These are phyloP conservation scores for Cladosporium oxysporum DNA, from an alignment of 2,329 filamentous ascomycete species.

Conservation along the genomic window DNA sequence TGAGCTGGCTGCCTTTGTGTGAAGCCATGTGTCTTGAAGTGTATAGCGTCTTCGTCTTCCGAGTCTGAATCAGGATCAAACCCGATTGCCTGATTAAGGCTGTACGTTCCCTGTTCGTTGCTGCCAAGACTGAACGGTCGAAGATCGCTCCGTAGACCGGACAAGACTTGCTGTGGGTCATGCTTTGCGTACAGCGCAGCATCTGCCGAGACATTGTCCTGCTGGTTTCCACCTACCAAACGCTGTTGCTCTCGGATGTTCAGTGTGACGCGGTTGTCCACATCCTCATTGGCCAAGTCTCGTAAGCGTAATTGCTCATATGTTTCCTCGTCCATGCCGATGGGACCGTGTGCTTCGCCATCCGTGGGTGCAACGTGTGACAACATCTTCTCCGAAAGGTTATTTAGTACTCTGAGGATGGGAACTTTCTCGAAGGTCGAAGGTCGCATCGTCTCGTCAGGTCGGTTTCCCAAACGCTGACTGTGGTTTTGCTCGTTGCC, in stretches of 20 bases:
- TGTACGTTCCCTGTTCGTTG: slow-evolving; percentile 37
- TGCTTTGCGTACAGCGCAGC: slow-evolving; percentile 67
- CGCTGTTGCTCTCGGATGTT: slow-evolving; percentile 85
- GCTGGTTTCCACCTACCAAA: slow-evolving; percentile 65
- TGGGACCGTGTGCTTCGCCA: slow-evolving; percentile 63
- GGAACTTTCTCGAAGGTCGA: slow-evolving; percentile 73
- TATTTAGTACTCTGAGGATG: slow-evolving; percentile 87
- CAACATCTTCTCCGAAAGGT: slow-evolving; percentile 89
- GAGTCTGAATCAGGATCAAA: slow-evolving; percentile 66
- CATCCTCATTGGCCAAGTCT: slow-evolving; percentile 74
- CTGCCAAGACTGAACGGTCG: slow-evolving; percentile 43
- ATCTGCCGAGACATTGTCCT: slow-evolving; percentile 45
- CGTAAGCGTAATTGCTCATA: slow-evolving; percentile 74
- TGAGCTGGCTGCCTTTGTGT: slow-evolving; percentile 41
- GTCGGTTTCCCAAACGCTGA: slow-evolving; percentile 80
- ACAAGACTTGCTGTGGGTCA: slow-evolving; percentile 67
- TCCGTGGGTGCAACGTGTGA: slow-evolving; percentile 81
- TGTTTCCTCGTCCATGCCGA: slow-evolving; percentile 70
- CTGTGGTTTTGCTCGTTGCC: slow-evolving; percentile 96
- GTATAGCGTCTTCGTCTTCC: slow-evolving; percentile 50
- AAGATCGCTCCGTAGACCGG: slow-evolving; percentile 64
- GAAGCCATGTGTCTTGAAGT: slow-evolving; percentile 28
- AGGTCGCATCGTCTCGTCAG: slow-evolving; percentile 88
- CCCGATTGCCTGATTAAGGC: slow-evolving; percentile 64
- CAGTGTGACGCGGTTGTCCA: slow-evolving; percentile 76